A percentile compares a stretch with the other conserved stretches of the same genome.
Evolutionary conservation across 495 filamentous ascomycete genomes (phyloP).

Genomic region (Talaromyces wortmannii): DNA sequence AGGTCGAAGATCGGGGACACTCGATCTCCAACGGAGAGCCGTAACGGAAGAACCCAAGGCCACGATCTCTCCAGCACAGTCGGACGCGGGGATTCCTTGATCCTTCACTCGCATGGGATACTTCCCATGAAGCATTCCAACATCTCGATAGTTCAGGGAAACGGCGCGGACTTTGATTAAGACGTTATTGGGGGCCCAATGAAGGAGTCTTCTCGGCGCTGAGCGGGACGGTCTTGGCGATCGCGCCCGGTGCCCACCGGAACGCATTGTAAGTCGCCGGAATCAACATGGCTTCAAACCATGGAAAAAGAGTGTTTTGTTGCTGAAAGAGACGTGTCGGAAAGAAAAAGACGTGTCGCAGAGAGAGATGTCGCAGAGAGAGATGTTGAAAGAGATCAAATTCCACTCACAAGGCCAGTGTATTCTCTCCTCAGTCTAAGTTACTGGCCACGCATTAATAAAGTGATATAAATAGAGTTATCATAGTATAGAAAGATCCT

Average conservation of each 20-base stretch:
- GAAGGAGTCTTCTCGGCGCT: neutral
- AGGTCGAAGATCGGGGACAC: slow-evolving; percentile 23
- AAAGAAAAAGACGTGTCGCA: too few species aligned
- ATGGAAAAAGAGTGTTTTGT: too few species aligned
- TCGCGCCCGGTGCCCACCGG: neutral
- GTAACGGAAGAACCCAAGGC: slow-evolving; percentile 23
- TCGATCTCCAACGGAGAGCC: slow-evolving; percentile 17
- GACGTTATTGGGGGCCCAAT: slow-evolving; percentile 18
- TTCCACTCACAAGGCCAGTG: too few species aligned
- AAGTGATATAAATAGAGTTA: too few species aligned
- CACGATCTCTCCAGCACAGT: slow-evolving; percentile 30
- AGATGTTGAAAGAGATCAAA: too few species aligned
- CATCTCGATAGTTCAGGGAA: slow-evolving; percentile 38
- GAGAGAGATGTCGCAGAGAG: too few species aligned
- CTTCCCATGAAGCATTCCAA: slow-evolving; percentile 27
- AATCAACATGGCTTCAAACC: too few species aligned
- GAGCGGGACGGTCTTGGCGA: neutral
- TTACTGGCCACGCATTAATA: too few species aligned
- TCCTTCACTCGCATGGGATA: slow-evolving; percentile 28
- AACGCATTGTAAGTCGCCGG: neutral
- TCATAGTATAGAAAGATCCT: too few species aligned
- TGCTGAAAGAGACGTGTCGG: too few species aligned
- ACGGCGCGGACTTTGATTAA: slow-evolving; percentile 35
- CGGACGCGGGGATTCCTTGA: slow-evolving; percentile 24
- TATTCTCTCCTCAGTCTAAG: too few species aligned